A percentile compares a stretch with the other conserved stretches of the same genome.
These are phyloP conservation scores for Neoarthrinium moseri DNA, from an alignment of 2,329 filamentous ascomycete species.

Conservation along the genomic window DNA sequence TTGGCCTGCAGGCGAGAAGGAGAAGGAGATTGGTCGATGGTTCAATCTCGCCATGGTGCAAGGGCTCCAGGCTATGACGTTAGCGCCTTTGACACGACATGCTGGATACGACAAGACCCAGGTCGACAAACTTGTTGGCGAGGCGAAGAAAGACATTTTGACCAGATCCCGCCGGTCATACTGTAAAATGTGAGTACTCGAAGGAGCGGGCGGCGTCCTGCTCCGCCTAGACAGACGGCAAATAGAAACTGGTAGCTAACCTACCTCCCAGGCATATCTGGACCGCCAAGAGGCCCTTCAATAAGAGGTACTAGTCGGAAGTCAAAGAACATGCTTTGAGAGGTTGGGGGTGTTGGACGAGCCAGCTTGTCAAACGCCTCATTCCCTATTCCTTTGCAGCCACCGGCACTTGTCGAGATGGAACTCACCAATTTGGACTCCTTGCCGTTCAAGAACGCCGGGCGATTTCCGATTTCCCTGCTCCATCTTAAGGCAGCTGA, in stretches of 20 bases:
- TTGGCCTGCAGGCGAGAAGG: slow-evolving; percentile 64
- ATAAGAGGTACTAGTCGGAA: no score
- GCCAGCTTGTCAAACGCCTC: no score
- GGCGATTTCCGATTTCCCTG: no score
- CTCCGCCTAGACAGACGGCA: neutral
- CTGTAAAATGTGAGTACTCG: slow-evolving; percentile 68
- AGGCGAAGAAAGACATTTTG: slow-evolving; percentile 68
- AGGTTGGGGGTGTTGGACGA: no score
- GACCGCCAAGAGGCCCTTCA: no score
- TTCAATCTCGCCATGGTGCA: slow-evolving; percentile 78
- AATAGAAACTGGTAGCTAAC: neutral
- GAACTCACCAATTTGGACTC: no score
- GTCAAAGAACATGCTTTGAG: no score
- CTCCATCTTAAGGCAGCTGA: no score
- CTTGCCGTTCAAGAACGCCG: no score
- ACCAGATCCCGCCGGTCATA: slow-evolving; percentile 68
- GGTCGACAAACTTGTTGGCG: slow-evolving; percentile 60
- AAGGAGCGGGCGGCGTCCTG: slow-evolving; percentile 3
- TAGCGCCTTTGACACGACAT: slow-evolving; percentile 70
- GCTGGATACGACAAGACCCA: slow-evolving; percentile 60
- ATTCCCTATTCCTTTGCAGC: no score
- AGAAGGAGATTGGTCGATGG: slow-evolving; percentile 73
- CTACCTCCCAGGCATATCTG: no score
- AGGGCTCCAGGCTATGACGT: slow-evolving; percentile 69
- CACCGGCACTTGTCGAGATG: no score